Conservation (phyloP, 1,284 basidiomycete genomes). For the Tranzscheliella williamsii region DNA sequence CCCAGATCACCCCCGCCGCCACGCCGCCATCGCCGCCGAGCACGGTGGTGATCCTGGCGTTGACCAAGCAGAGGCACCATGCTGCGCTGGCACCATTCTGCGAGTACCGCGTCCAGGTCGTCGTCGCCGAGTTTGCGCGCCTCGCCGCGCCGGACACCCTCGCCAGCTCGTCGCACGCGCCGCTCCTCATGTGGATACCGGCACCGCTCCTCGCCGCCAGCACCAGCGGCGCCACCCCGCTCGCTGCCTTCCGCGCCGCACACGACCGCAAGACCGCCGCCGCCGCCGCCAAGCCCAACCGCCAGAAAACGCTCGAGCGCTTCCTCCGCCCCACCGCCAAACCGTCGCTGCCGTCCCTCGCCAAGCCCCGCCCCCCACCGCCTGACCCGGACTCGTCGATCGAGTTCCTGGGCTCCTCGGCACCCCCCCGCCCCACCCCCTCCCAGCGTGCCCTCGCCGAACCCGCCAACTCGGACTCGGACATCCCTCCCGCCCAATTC, state of each 20-base stretch:
- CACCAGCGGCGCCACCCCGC: conserved; percentile 2
- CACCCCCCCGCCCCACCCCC: background rate
- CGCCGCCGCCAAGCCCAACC: too few species aligned
- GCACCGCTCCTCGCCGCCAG: conserved; percentile 18
- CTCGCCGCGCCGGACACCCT: conserved; percentile 3
- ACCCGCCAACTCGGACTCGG: too few species aligned
- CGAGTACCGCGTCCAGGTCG: conserved; percentile 19
- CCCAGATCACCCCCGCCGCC: background rate
- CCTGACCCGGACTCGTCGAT: conserved; percentile 4
- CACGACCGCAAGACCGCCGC: conserved; percentile 7
- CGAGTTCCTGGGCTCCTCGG: conserved; percentile 20
- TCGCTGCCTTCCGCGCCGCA: background rate
- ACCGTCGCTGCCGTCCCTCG: too few species aligned
- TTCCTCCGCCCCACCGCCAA: too few species aligned
- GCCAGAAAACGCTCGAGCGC: too few species aligned
- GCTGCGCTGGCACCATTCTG: conserved; percentile 18
- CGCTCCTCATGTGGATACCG: conserved; percentile 29
- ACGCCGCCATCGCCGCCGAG: background rate
- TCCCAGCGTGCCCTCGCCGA: too few species aligned
- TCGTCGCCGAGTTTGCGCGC: conserved; percentile 2
- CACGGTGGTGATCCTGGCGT: conserved; percentile 9
- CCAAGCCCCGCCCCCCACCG: too few species aligned
- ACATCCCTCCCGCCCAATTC: too few species aligned
- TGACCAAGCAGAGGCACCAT: conserved; percentile 19
- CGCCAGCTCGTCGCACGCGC: conserved; percentile 3